Base-by-base conservation (phyloP, 83 land plant genomes). In the Larix sibirica region DNA sequence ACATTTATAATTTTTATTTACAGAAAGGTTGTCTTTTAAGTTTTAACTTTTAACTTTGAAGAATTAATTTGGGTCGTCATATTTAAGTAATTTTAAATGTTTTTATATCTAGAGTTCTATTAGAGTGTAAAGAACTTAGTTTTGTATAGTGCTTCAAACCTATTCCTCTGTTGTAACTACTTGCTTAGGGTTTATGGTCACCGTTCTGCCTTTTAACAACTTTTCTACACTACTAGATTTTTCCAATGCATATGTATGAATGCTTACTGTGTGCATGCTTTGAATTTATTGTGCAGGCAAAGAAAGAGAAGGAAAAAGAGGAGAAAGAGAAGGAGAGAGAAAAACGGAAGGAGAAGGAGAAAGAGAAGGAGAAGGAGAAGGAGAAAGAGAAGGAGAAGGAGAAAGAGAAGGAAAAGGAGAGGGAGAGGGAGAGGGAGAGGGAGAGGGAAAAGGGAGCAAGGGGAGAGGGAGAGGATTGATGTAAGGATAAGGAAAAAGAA, bases 251-350 rank as follows among this genome's bases (percentile, higher is more conserved):
- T 24, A 24, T 24, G 31, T 28, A 67, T 67, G 31, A 24, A 24
- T 28, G 71, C 33, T 68, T 31, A 68, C 33, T 68, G 21, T 80
- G 81, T 62, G 56, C 18, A 50, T 50, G 60, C 28, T 75, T 23
- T 24, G 31, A 50, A 50, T 79, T 56, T 77, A 13, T 79, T 28
- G 68, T 73, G 38, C 91, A 97, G 99, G 96, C 89, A 4, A 95
- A 92, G 83, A 95, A 95, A 83, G 99, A 96, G 61, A 93, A 89
- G 68, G 99, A 97, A 74, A 89, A 84, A 69, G 97, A 90, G 78
- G 97, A 94, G 79, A 89, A 83, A 77, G 93, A 92, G 47, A 94
- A 85, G 69, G 88, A 86, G 62, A 88, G 62, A 40, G 89, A 87
- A 17, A 81, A 66, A 23, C 66, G 70, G 38, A 87, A 61, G 60